Percentiles rank a stretch among this genome's conserved stretches.
phyloP scores from a whole-genome alignment of 1,139 yeast species.

The Nakaseomyces kungkrabaensis region DNA sequence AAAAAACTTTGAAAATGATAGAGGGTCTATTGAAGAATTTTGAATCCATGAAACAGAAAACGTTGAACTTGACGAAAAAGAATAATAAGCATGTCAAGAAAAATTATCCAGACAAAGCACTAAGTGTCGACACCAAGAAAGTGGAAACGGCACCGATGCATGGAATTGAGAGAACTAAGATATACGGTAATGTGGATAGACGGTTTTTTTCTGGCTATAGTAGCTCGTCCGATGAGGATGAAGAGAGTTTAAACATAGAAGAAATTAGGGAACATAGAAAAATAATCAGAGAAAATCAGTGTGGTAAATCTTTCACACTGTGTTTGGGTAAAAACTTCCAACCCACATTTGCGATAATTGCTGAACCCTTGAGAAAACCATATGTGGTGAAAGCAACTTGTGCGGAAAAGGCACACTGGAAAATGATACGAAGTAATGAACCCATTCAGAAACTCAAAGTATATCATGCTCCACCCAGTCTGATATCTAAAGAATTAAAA shows the following conservation, averaged over 20 bases:
- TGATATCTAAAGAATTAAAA: background rate
- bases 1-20: slow-evolving; percentile 44
- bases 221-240: slow-evolving; percentile 28
- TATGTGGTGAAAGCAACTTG: slow-evolving; percentile 17
- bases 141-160: background rate
- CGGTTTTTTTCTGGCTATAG: slow-evolving; percentile 16
- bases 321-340: slow-evolving; percentile 8
- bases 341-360: slow-evolving; percentile 21
- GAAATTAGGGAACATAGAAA: slow-evolving; percentile 14
- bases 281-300: slow-evolving; percentile 11
- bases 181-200: slow-evolving; percentile 15
- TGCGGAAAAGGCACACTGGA: slow-evolving; percentile 19
- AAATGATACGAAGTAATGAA: slow-evolving; percentile 1
- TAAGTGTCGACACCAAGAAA: slow-evolving; percentile 12
- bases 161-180: slow-evolving; percentile 6
- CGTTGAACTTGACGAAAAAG: slow-evolving; percentile 11
- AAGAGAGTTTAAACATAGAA: slow-evolving; percentile 14
- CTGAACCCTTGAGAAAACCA: slow-evolving; percentile 25
- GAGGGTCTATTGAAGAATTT: slow-evolving; percentile 39
- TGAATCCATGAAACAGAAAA: slow-evolving; percentile 33
- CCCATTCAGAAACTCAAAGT: background rate
- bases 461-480: background rate
- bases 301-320: slow-evolving; percentile 21
- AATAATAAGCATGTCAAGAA: slow-evolving; percentile 2
- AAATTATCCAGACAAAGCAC: slow-evolving; percentile 6